Evolutionary conservation across 345 rosid genomes (phyloP).

Genomic region (Tarenaya hassleriana): DNA sequence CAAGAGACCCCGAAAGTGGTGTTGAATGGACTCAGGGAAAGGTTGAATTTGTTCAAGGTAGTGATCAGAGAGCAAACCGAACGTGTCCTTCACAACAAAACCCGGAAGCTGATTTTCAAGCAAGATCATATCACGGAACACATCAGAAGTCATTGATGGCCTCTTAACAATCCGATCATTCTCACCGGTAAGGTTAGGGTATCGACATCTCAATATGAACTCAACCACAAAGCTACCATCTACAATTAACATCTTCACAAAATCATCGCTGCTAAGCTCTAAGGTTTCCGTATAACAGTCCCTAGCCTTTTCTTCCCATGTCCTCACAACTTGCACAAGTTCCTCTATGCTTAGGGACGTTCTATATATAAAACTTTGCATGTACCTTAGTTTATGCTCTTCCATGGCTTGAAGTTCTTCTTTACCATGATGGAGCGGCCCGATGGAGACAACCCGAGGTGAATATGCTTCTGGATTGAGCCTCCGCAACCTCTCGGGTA

Average conservation of each 20-base stretch:
- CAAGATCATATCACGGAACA: neutral
- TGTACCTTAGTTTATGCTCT: neutral
- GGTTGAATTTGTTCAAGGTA: neutral
- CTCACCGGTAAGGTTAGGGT: too few species aligned
- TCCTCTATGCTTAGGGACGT: neutral
- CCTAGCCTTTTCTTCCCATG: neutral
- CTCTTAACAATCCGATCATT: neutral
- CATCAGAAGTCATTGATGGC: too few species aligned
- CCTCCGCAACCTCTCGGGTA: too few species aligned
- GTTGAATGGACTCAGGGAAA: too few species aligned
- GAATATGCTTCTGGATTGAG: too few species aligned
- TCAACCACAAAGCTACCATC: neutral
- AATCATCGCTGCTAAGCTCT: too few species aligned
- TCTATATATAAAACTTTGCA: neutral
- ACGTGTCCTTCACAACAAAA: neutral
- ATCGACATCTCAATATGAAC: neutral
- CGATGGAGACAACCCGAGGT: neutral
- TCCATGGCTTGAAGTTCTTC: slow-evolving; percentile 14
- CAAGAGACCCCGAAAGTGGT: too few species aligned
- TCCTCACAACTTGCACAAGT: neutral
- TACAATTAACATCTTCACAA: neutral
- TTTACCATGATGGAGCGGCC: neutral
- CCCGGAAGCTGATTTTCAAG: neutral
- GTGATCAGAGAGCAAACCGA: too few species aligned
- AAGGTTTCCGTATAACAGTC: neutral